These are phyloP conservation scores for Carex cristatella DNA, from an alignment of 176 grass and related monocot genomes.

Conservation along the genomic window DNA sequence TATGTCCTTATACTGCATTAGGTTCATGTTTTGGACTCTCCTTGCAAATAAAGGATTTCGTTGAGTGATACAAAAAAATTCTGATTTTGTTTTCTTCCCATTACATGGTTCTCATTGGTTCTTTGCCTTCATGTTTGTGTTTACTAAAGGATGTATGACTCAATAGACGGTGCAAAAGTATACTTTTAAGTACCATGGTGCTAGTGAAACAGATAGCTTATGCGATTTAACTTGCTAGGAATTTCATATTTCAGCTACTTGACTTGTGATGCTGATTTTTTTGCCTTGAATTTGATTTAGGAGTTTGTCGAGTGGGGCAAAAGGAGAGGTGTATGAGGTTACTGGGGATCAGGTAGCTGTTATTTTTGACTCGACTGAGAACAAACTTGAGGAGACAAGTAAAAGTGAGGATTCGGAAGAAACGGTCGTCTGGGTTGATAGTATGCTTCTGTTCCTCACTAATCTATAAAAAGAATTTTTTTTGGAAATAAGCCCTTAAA, in stretches of 20 bases:
- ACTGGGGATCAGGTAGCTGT: slow-evolving; percentile 85
- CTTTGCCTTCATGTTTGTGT: neutral
- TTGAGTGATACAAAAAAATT: neutral
- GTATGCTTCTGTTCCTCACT: slow-evolving; percentile 44
- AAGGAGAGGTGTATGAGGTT: slow-evolving; percentile 80
- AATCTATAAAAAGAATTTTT: neutral
- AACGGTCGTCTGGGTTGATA: slow-evolving; percentile 65
- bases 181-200: neutral
- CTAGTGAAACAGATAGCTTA: neutral
- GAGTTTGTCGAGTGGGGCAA: slow-evolving; percentile 56
- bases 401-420: slow-evolving; percentile 33
- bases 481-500: slow-evolving; percentile 21
- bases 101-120: neutral
- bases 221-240: neutral
- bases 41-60: slow-evolving; percentile 11
- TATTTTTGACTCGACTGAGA: slow-evolving; percentile 52
- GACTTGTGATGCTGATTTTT: slow-evolving; percentile 23
- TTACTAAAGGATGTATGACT: neutral
- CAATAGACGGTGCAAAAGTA: neutral
- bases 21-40: slow-evolving; percentile 6
- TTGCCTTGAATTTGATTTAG: slow-evolving; percentile 37
- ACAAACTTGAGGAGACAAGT: slow-evolving; percentile 34
- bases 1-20: slow-evolving; percentile 35
- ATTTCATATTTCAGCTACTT: neutral
- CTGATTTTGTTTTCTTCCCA: neutral